Conservation (phyloP, 345 rosid genomes). For the Brassica carinata region DNA sequence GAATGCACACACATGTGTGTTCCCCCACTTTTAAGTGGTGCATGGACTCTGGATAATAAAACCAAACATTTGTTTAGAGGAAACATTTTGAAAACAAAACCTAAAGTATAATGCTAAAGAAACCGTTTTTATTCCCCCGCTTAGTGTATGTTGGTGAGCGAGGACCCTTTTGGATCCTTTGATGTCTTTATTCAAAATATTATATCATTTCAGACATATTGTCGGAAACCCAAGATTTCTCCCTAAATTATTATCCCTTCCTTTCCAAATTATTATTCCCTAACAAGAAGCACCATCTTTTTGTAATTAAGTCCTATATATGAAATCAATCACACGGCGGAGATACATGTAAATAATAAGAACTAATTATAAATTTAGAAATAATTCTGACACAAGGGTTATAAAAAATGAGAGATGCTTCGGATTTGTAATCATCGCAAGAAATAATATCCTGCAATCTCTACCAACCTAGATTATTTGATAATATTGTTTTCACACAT, state of each 20-base stretch:
- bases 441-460: constrained; percentile 11
- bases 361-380: constrained; percentile 15
- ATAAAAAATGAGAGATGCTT: constrained; percentile 31
- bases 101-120: constrained; percentile 25
- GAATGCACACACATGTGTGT: constrained; percentile 39
- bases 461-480: constrained; percentile 31
- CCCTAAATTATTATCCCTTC: constrained; percentile 10
- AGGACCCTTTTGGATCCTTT: constrained; percentile 38
- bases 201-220: constrained; percentile 32
- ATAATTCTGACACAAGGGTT: constrained; percentile 30
- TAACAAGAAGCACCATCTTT: neutral
- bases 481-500: neutral
- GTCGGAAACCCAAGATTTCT: constrained; percentile 31
- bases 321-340: constrained; percentile 27
- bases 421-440: constrained; percentile 25
- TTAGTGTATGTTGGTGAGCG: constrained; percentile 37
- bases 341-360: constrained; percentile 19
- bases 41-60: constrained; percentile 26
- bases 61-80: constrained; percentile 34
- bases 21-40: constrained; percentile 24
- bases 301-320: constrained; percentile 4
- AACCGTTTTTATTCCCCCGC: constrained; percentile 4
- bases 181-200: constrained; percentile 23
- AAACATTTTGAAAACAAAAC: constrained; percentile 23
- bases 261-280: constrained; percentile 18